Evolutionary conservation across 257 asterid genomes (phyloP).

Genomic region (Scutellaria baicalensis): DNA sequence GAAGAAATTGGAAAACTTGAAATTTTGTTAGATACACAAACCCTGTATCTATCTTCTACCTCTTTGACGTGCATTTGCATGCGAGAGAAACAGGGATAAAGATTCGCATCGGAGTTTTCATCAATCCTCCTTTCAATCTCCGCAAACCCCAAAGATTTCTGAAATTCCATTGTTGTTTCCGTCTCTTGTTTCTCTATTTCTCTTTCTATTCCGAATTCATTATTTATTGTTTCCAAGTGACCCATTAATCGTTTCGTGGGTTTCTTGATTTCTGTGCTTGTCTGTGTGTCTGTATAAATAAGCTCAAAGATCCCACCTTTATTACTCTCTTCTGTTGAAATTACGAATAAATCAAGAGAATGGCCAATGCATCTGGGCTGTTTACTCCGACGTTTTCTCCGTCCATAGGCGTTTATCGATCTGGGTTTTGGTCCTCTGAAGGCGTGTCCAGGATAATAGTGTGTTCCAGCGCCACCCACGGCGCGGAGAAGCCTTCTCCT

Average conservation of each 20-base stretch:
- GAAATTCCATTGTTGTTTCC: constrained; percentile 8
- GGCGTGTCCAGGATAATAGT: constrained; percentile 30
- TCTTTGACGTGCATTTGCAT: constrained; percentile 26
- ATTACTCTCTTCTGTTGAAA: background rate
- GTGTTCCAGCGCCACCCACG: constrained; percentile 57
- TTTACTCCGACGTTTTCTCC: constrained; percentile 46
- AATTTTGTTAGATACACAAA: constrained; percentile 12
- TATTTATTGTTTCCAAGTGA: background rate
- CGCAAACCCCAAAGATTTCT: constrained; percentile 21
- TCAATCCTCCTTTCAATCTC: background rate
- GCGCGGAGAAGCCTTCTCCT: constrained; percentile 55
- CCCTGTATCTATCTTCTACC: background rate
- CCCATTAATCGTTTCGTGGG: background rate
- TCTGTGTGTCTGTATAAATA: background rate
- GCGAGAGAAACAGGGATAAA: background rate
- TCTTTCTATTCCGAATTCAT: constrained; percentile 1
- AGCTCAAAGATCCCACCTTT: constrained; percentile 12
- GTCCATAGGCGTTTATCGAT: constrained; percentile 36
- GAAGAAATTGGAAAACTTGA: background rate
- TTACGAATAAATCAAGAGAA: background rate
- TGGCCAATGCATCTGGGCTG: constrained; percentile 64
- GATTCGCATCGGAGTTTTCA: constrained; percentile 17
- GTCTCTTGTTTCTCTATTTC: constrained; percentile 10
- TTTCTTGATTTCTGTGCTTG: background rate
- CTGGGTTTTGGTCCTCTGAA: constrained; percentile 42